These are phyloP conservation scores for Parachaetomium inaequale DNA, from an alignment of 495 filamentous ascomycete genomes.

Conservation along the genomic window DNA sequence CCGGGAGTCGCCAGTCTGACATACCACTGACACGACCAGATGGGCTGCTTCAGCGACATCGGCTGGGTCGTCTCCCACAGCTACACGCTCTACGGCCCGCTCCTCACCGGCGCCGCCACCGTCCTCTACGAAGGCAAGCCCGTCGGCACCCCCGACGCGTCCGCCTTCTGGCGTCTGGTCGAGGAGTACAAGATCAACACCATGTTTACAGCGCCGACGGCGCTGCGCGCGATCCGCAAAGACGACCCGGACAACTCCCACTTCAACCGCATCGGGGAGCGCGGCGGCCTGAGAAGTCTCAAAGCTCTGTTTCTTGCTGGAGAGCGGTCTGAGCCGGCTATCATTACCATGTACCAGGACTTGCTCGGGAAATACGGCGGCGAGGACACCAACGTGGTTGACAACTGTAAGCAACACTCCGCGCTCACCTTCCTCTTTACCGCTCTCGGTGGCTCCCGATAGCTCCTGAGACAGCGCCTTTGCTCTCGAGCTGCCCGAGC, in stretches of 20 bases:
- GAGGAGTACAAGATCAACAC: constrained; percentile 80
- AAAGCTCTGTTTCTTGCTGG: constrained; percentile 80
- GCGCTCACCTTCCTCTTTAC: too few relatives aligned
- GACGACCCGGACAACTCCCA: constrained; percentile 72
- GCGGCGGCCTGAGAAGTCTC: constrained; percentile 64
- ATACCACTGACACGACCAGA: constrained; percentile 10
- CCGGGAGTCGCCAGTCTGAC: not conserved
- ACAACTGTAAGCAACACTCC: too few relatives aligned
- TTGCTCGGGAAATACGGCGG: constrained; percentile 63
- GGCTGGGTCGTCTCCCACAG: constrained; percentile 85
- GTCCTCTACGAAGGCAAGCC: constrained; percentile 92
- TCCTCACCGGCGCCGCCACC: constrained; percentile 80
- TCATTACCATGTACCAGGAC: constrained; percentile 73
- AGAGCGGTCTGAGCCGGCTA: constrained; percentile 83
- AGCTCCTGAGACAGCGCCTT: too few relatives aligned
- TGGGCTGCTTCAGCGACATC: constrained; percentile 57
- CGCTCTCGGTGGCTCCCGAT: too few relatives aligned
- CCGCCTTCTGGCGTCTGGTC: constrained; percentile 82
- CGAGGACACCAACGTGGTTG: constrained; percentile 64
- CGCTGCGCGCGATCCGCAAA: constrained; percentile 78
- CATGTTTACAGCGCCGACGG: constrained; percentile 82
- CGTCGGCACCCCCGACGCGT: constrained; percentile 80
- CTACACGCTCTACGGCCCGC: constrained; percentile 73
- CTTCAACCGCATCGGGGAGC: constrained; percentile 57
- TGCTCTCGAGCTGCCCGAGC: too few relatives aligned